These are phyloP conservation scores for Colletotrichum lentis DNA, from an alignment of 2,329 filamentous ascomycete species.

Conservation along the genomic window DNA sequence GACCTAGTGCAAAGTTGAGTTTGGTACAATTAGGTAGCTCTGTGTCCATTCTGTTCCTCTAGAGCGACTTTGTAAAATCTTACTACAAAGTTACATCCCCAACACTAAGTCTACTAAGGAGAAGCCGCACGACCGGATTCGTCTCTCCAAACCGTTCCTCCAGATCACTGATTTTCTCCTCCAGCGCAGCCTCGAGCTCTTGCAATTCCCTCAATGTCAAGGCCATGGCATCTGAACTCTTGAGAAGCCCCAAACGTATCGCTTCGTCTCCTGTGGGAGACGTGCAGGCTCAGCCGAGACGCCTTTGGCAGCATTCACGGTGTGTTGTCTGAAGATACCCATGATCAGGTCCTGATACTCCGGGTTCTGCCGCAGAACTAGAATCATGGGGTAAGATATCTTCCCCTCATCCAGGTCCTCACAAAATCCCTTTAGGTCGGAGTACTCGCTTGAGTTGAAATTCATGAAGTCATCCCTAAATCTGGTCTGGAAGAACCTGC, in stretches of 20 bases:
- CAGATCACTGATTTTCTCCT: background rate
- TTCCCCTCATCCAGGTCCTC: constrained; percentile 56
- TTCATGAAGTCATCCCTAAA: constrained; percentile 49
- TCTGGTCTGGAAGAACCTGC: constrained; percentile 47
- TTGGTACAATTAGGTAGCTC: too few species aligned
- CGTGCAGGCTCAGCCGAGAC: background rate
- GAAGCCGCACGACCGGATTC: constrained; percentile 19
- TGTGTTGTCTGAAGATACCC: constrained; percentile 14
- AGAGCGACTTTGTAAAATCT: background rate
- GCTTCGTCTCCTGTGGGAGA: constrained; percentile 5
- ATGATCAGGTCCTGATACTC: constrained; percentile 8
- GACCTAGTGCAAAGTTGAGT: too few species aligned
- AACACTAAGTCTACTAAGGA: constrained; percentile 22
- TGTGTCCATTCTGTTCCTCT: too few species aligned
- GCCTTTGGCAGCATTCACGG: background rate
- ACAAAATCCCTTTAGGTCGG: constrained; percentile 50
- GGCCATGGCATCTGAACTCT: background rate
- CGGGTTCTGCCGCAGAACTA: background rate
- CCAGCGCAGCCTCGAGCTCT: constrained; percentile 12
- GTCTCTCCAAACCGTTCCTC: constrained; percentile 3
- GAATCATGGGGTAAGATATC: constrained; percentile 48
- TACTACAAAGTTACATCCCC: background rate
- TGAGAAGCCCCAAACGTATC: constrained; percentile 10
- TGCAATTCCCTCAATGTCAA: background rate
- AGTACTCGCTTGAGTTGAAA: constrained; percentile 45